phyloP scores from a whole-genome alignment of 148 eudicot species.

The Spergularia bocconei region DNA sequence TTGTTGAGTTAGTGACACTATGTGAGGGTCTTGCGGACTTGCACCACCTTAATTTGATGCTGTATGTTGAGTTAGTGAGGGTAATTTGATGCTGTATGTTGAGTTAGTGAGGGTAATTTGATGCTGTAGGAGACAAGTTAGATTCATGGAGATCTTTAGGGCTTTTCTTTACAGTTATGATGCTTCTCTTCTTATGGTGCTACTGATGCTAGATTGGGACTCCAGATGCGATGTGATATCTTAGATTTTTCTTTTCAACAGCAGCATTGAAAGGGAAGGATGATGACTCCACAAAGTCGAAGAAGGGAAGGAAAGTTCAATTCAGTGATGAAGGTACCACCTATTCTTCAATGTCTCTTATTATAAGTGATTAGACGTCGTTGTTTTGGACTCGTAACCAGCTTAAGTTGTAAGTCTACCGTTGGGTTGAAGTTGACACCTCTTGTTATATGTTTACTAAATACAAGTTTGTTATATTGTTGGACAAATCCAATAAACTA shows the following conservation, averaged over 20 bases:
- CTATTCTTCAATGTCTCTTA: background rate
- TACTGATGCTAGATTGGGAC: background rate
- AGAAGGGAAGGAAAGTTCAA: constrained; percentile 63
- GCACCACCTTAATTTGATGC: too few species aligned
- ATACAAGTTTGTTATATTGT: too few species aligned
- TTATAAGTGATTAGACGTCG: background rate
- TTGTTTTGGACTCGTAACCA: background rate
- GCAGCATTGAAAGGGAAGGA: constrained; percentile 48
- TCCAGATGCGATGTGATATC: background rate
- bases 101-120: too few species aligned
- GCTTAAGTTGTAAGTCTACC: background rate
- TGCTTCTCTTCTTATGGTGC: background rate
- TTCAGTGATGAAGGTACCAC: constrained; percentile 52
- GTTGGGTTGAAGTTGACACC: background rate
- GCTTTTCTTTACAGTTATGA: background rate
- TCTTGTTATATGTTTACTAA: too few species aligned
- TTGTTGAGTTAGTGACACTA: too few species aligned
- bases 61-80: too few species aligned
- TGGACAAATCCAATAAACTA: too few species aligned
- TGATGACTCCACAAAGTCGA: constrained; percentile 47
- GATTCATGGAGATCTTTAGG: too few species aligned
- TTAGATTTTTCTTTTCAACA: constrained; percentile 13
- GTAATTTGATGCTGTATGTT: too few species aligned
- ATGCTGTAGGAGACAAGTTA: too few species aligned
- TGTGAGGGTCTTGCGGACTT: too few species aligned